These are phyloP conservation scores for Prorocentrum cordatum DNA, from an alignment of 169 alveolate genomes.

Conservation along the genomic window DNA sequence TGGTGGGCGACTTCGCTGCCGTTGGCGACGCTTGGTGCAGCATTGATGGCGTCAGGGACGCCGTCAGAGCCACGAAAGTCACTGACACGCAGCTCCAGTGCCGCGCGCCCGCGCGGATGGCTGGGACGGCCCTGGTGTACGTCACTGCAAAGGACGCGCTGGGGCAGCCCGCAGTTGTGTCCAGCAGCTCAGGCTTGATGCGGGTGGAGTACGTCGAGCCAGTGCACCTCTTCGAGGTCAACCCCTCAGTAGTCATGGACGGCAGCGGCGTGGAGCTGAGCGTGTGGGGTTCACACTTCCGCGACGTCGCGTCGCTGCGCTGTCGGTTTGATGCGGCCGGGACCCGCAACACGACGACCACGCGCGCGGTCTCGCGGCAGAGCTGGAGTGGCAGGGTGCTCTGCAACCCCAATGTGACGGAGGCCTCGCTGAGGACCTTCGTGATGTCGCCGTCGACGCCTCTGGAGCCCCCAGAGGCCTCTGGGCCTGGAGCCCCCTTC, in stretches of 20 bases:
- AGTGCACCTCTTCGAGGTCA: slow-evolving; percentile 21
- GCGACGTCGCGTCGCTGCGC: slow-evolving; percentile 3
- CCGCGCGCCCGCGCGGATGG: slow-evolving; percentile 8
- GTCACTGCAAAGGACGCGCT: not conserved
- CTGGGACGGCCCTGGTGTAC: slow-evolving; percentile 19
- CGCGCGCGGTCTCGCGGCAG: slow-evolving; percentile 13
- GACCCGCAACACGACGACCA: too few relatives aligned
- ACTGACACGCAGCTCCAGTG: slow-evolving; percentile 33
- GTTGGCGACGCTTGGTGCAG: slow-evolving; percentile 24
- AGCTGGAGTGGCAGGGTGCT: slow-evolving; percentile 25
- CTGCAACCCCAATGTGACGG: slow-evolving; percentile 12
- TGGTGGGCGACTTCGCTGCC: slow-evolving; percentile 22
- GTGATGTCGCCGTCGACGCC: not conserved
- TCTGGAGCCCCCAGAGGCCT: not conserved
- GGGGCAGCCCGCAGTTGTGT: not conserved
- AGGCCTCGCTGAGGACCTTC: slow-evolving; percentile 1
- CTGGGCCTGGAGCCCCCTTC: slow-evolving; percentile 6
- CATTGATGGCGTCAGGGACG: slow-evolving; percentile 23
- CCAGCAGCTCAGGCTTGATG: not conserved
- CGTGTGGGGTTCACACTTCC: slow-evolving; percentile 23
- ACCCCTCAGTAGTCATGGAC: slow-evolving; percentile 9
- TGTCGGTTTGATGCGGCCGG: slow-evolving; percentile 46
- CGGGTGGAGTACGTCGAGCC: slow-evolving; percentile 38
- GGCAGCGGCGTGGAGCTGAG: not conserved
- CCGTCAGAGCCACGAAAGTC: not conserved